Conservation (phyloP, 805 yeast genomes). For the Saccharomycopsis selenospora region DNA sequence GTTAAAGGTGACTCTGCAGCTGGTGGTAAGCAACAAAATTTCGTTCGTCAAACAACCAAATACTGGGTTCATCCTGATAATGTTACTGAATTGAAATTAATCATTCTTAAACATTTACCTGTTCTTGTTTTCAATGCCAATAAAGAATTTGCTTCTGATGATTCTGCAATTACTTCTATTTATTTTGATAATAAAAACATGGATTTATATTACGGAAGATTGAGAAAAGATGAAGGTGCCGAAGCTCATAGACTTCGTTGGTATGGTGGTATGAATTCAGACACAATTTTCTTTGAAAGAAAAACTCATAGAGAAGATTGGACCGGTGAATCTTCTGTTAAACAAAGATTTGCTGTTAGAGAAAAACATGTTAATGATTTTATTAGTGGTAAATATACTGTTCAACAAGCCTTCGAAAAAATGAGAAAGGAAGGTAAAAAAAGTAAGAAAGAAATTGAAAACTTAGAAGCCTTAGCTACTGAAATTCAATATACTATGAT, state of each 20-base stretch:
- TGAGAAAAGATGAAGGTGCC: constrained; percentile 96
- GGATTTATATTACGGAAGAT: constrained; percentile 89
- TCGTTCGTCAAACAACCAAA: constrained; percentile 96
- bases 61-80: constrained; percentile 99
- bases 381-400: constrained; percentile 77
- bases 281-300: constrained; percentile 90
- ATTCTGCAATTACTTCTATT: constrained; percentile 93
- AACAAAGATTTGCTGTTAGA: constrained; percentile 89
- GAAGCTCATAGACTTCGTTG: constrained; percentile 97
- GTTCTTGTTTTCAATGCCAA: constrained; percentile 94
- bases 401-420: constrained; percentile 84
- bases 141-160: constrained; percentile 92
- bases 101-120: constrained; percentile 89
- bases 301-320: constrained; percentile 99
- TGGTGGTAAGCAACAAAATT: constrained; percentile 97
- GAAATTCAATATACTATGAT: constrained; percentile 89
- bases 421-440: constrained; percentile 91
- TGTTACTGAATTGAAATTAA: constrained; percentile 90
- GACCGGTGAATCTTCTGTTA: constrained; percentile 99
- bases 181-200: constrained; percentile 86
- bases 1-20: constrained; percentile 92
- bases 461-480: constrained; percentile 82
- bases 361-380: constrained; percentile 86
- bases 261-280: constrained; percentile 97
- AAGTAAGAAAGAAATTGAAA: constrained; percentile 78